Evolutionary conservation across 768 basidiomycete genomes (phyloP).

Genomic region (Paxillus rubicundulus): DNA sequence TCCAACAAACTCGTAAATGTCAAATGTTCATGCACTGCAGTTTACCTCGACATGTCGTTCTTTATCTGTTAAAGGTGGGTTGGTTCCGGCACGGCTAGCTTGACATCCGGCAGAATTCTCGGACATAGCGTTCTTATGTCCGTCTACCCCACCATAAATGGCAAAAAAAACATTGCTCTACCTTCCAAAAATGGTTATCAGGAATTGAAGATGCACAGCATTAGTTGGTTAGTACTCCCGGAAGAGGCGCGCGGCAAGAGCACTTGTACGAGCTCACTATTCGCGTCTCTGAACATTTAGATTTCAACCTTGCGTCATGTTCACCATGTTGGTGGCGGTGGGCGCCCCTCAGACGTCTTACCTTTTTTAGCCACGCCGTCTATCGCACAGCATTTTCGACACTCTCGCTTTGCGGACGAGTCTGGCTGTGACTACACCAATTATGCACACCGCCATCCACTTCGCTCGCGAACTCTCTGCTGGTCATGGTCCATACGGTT

Average conservation of each 20-base stretch:
- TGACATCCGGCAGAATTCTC: constrained; percentile 9
- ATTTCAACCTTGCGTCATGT: constrained; percentile 25
- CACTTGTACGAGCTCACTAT: constrained; percentile 7
- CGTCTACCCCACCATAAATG: neutral
- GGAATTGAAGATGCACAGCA: constrained; percentile 22
- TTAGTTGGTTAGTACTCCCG: constrained; percentile 15
- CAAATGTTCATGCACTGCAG: constrained; percentile 18
- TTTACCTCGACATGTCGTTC: neutral
- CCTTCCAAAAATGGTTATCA: constrained; percentile 7
- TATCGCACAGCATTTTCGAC: constrained; percentile 27
- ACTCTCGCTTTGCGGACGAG: constrained; percentile 22
- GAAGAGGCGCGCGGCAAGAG: constrained; percentile 17
- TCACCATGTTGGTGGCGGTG: constrained; percentile 30
- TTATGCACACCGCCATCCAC: constrained; percentile 32
- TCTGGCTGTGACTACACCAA: constrained; percentile 33
- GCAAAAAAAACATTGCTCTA: neutral
- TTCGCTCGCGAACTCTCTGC: constrained; percentile 16
- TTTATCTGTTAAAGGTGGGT: neutral
- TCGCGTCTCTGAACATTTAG: constrained; percentile 7
- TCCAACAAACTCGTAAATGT: constrained; percentile 10
- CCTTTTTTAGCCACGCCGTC: constrained; percentile 33
- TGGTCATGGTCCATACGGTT: constrained; percentile 28
- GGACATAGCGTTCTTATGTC: neutral
- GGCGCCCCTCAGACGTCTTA: constrained; percentile 18
- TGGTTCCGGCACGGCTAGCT: constrained; percentile 23